Evolutionary conservation across 1,284 basidiomycete genomes (phyloP).

Genomic region (Puccinia novopanici): DNA sequence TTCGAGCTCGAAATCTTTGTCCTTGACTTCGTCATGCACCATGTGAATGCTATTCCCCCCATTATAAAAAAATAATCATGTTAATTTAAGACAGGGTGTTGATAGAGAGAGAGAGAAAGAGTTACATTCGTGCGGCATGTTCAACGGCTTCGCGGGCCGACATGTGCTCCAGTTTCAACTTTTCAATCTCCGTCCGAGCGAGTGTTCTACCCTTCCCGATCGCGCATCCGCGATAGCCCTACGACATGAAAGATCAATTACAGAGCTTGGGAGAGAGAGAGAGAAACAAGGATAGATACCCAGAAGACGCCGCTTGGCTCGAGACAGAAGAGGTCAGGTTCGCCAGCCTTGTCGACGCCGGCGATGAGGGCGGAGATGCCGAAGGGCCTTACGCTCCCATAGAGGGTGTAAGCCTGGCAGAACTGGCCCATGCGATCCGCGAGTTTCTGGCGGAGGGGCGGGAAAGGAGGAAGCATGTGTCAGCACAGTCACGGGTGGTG

Average conservation of each 20-base stretch:
- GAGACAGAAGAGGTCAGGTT: conserved; percentile 80
- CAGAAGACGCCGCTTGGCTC: conserved; percentile 94
- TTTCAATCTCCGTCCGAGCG: conserved; percentile 97
- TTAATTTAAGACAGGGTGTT: neutral
- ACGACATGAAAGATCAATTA: neutral
- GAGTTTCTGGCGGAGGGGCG: conserved; percentile 66
- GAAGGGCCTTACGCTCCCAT: conserved; percentile 96
- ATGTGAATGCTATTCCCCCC: conserved; percentile 76
- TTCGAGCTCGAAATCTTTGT: conserved; percentile 97
- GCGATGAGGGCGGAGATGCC: conserved; percentile 90
- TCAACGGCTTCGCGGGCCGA: conserved; percentile 80
- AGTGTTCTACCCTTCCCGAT: conserved; percentile 95
- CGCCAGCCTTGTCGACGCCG: conserved; percentile 80
- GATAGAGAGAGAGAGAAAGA: conserved; percentile 52
- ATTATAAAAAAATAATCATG: neutral
- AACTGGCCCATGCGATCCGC: conserved; percentile 83
- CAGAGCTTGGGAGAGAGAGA: neutral
- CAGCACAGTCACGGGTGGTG: neutral
- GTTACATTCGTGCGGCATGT: conserved; percentile 92
- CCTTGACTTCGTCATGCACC: conserved; percentile 94
- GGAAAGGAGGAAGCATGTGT: neutral
- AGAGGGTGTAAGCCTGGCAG: conserved; percentile 93
- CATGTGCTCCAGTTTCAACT: conserved; percentile 79
- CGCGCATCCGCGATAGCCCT: conserved; percentile 91
- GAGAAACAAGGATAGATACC: conserved; percentile 60